These are phyloP conservation scores for Millerozyma miso DNA, from an alignment of 805 yeast genomes.

Conservation along the genomic window DNA sequence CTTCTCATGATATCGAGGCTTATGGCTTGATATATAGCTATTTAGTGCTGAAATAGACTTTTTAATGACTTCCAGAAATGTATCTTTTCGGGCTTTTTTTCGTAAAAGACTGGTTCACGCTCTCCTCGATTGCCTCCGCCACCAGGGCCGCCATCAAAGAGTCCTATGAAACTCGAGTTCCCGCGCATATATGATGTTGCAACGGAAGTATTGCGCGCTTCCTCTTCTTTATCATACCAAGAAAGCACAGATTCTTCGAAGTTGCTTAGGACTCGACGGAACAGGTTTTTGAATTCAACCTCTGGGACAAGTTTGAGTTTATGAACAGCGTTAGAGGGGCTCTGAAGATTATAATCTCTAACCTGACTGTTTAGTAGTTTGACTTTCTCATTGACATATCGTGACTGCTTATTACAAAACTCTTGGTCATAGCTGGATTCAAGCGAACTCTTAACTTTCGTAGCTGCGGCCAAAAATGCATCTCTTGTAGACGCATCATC, in stretches of 20 bases:
- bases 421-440: slow-evolving; percentile 1
- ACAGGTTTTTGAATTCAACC: slow-evolving; percentile 21
- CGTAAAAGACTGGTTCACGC: slow-evolving; percentile 6
- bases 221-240: slow-evolving; percentile 14
- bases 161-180: slow-evolving; percentile 5
- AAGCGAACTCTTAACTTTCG: neutral
- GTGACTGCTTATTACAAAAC: slow-evolving; percentile 4
- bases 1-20: slow-evolving; percentile 5
- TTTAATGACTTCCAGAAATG: slow-evolving; percentile 28
- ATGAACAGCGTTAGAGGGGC: slow-evolving; percentile 35
- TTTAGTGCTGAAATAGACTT: slow-evolving; percentile 18
- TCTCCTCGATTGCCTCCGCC: slow-evolving; percentile 5
- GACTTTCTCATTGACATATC: slow-evolving; percentile 20
- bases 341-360: slow-evolving; percentile 34
- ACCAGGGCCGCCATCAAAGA: slow-evolving; percentile 7
- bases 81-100: slow-evolving; percentile 16
- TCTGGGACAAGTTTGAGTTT: slow-evolving; percentile 30
- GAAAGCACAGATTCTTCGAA: slow-evolving; percentile 11
- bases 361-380: slow-evolving; percentile 20
- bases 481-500: neutral
- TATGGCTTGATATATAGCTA: neutral
- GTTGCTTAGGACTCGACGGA: slow-evolving; percentile 11
- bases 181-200: neutral
- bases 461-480: neutral
- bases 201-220: neutral